Percentiles rank a stretch among this genome's conserved stretches.
Evolutionary conservation across 2,329 filamentous ascomycete genomes (phyloP).

Genomic region (Aphanocladium album): DNA sequence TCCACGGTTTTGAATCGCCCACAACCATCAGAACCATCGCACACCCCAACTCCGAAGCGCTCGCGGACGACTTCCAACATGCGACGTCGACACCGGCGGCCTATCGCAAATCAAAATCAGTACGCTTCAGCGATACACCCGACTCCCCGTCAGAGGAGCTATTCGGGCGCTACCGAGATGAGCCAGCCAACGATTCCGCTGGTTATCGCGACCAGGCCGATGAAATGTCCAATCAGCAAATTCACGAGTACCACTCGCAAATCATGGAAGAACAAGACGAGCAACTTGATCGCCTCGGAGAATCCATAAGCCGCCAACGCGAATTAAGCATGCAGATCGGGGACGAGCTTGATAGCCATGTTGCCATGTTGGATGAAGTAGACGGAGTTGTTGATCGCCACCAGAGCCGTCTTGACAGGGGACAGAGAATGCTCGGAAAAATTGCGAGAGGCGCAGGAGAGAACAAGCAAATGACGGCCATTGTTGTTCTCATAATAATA

Average conservation of each 20-base stretch:
- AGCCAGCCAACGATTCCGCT: conserved; percentile 49
- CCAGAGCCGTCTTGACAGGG: conserved; percentile 67
- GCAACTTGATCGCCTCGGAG: conserved; percentile 83
- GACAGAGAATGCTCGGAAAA: conserved; percentile 64
- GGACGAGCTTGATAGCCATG: conserved; percentile 88
- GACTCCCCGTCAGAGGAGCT: conserved; percentile 34
- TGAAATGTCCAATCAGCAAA: conserved; percentile 71
- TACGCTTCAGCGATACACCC: conserved; percentile 74
- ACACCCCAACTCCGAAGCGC: conserved; percentile 59
- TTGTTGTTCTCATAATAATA: conserved; percentile 77
- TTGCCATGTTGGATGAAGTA: conserved; percentile 82
- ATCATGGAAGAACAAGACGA: conserved; percentile 87
- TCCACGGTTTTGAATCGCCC: conserved; percentile 59
- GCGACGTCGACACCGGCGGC: conserved; percentile 42
- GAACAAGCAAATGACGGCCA: conserved; percentile 80
- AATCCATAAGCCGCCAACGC: conserved; percentile 80
- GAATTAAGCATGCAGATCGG: conserved; percentile 95
- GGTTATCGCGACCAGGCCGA: conserved; percentile 57
- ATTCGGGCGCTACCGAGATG: conserved; percentile 63
- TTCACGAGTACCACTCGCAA: conserved; percentile 76
- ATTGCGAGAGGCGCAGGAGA: conserved; percentile 72
- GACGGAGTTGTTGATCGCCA: conserved; percentile 81
- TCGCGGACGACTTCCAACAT: conserved; percentile 60
- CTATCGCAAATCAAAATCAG: conserved; percentile 57
- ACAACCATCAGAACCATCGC: conserved; percentile 47